Conservation (phyloP, 371 early-diverging fungal species). For the Enterospora canceri region DNA sequence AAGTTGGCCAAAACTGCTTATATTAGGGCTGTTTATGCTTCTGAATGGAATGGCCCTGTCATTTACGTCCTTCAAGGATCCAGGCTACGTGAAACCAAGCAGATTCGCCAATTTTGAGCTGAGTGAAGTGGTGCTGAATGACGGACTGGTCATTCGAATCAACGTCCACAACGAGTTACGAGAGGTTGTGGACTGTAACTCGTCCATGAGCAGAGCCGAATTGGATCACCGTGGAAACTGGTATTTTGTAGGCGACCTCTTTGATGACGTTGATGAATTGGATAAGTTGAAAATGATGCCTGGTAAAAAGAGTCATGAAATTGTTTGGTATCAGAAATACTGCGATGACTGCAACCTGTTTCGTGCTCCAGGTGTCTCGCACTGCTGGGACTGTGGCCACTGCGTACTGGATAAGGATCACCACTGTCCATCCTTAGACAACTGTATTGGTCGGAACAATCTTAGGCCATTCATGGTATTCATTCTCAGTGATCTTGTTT, state of each 20-base stretch:
- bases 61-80: neutral
- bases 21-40: neutral
- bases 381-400: slow-evolving; percentile 48
- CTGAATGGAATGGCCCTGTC: neutral
- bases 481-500: neutral
- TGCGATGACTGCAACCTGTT: slow-evolving; percentile 49
- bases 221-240: neutral
- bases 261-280: neutral
- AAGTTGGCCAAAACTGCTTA: neutral
- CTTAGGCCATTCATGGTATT: slow-evolving; percentile 18
- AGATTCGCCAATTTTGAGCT: neutral
- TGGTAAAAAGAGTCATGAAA: too few relatives aligned
- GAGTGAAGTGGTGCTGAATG: neutral
- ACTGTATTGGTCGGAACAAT: slow-evolving; percentile 53
- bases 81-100: neutral
- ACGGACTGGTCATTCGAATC: neutral
- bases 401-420: slow-evolving; percentile 56
- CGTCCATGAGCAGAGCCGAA: neutral
- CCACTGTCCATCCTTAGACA: slow-evolving; percentile 53
- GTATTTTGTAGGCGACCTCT: neutral
- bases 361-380: slow-evolving; percentile 26
- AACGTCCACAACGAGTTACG: neutral
- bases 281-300: too few relatives aligned
- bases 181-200: neutral
- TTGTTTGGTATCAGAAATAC: slow-evolving; percentile 22